Conservation (phyloP, 2,329 filamentous ascomycete genomes). For the Xylaria sp. region DNA sequence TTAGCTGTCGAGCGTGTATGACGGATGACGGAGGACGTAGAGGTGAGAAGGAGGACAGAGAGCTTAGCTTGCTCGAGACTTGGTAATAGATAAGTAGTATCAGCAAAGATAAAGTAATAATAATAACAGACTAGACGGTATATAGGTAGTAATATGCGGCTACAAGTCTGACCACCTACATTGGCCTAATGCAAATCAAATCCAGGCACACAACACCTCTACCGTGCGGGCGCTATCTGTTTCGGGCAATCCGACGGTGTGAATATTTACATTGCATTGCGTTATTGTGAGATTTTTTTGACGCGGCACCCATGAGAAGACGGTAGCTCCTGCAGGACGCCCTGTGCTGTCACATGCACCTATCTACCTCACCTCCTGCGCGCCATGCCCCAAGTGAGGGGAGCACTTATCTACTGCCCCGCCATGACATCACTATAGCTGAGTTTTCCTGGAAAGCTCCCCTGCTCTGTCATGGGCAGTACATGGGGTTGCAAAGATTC, state of each 20-base stretch:
- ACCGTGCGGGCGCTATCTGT: constrained; percentile 39
- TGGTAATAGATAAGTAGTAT: constrained; percentile 9
- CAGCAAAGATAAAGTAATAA: neutral
- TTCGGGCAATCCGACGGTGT: constrained; percentile 43
- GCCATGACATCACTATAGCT: constrained; percentile 33
- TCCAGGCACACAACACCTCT: constrained; percentile 43
- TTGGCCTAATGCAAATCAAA: constrained; percentile 40
- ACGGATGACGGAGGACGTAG: no score
- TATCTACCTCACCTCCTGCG: neutral
- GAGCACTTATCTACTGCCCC: constrained; percentile 26
- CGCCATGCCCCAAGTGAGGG: constrained; percentile 4
- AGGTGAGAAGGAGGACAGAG: neutral
- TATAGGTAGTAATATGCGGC: constrained; percentile 9
- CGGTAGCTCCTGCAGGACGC: neutral
- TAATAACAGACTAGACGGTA: neutral
- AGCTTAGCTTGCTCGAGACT: constrained; percentile 15
- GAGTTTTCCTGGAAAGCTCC: neutral
- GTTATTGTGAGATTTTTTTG: constrained; percentile 13
- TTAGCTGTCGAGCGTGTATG: neutral
- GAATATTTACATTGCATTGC: constrained; percentile 8
- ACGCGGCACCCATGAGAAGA: constrained; percentile 28
- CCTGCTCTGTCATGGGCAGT: neutral
- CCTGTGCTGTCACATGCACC: constrained; percentile 7
- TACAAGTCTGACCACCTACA: constrained; percentile 3
- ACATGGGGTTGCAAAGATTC: neutral